Base-by-base conservation (phyloP, 768 basidiomycete genomes). In the Termitomyces eurrhizus region DNA sequence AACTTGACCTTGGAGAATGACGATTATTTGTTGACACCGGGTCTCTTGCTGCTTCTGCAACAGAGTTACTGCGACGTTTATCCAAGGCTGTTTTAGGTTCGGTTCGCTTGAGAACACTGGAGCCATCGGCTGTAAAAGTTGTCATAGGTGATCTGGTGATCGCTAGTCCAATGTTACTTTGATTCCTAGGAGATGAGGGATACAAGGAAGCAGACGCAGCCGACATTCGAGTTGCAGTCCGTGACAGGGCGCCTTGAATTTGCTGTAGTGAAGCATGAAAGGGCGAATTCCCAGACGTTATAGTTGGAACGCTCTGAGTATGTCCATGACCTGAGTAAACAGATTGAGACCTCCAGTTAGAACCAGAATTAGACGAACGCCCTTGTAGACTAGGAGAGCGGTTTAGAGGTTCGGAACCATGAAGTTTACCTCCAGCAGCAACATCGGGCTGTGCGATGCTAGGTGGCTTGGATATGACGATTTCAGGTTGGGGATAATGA, bases 161-260 rank as follows among this genome's bases (percentile, higher is more conserved):
- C 16, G 76, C 74, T 33, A 76, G 60, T 1, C 76, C 78, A 55
- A 75, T 68, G 42, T 74, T 58, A 65, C 62, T 62, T 64, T 66
- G 65, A 56, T 56, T 55, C 50, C 69, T 70, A 16, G 83, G 78
- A 18, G 84, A 78, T 56, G 68, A 70, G 12, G 77, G 76, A 69
- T 85, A 83, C 45, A 81, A 72, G 1, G 81, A 81, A 59, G 78
- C 70, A 32, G 85, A 83, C 60, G 67, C 78, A 60, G 60, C 74
- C 66, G 74, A 83, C 41, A 76, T 62, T 58, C 79, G 73, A 60
- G 72, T 75, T 36, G 69, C 70, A 46, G 71, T 67, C 14, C 69
- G 77, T 57, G 75, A 74, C 50, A 78, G 66, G 5, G 77, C 73
- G 42, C 67, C 75, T 57, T 78, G 78, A 33, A 76, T 72, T 44